phyloP scores from a whole-genome alignment of 805 yeast genomes.

The Metschnikowia baotianmanensis region DNA sequence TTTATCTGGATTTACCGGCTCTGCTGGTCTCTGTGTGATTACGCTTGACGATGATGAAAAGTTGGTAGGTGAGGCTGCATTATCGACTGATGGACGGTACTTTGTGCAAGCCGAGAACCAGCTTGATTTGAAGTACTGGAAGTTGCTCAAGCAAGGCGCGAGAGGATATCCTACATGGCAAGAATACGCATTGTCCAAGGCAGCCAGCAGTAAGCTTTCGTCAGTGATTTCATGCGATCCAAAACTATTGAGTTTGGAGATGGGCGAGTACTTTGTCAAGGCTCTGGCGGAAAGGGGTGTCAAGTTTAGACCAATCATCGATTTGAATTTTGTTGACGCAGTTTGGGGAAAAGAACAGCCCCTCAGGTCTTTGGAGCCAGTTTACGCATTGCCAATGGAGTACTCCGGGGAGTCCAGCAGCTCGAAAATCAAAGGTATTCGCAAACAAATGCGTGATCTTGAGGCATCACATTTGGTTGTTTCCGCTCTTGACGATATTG shows the following conservation, averaged over 20 bases:
- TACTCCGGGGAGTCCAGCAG: slow-evolving; percentile 35
- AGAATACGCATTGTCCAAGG: slow-evolving; percentile 59
- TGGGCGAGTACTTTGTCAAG: slow-evolving; percentile 41
- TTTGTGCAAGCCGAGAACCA: slow-evolving; percentile 87
- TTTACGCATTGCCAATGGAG: slow-evolving; percentile 29
- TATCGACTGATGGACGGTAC: slow-evolving; percentile 94
- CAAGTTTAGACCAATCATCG: slow-evolving; percentile 30
- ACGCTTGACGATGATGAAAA: slow-evolving; percentile 35
- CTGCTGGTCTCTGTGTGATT: slow-evolving; percentile 20
- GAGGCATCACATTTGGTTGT: slow-evolving; percentile 45
- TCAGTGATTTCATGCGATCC: slow-evolving; percentile 83
- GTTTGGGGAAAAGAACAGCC: slow-evolving; percentile 41
- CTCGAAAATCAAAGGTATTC: slow-evolving; percentile 29
- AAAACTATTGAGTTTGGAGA: slow-evolving; percentile 53
- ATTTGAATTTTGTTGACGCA: slow-evolving; percentile 34
- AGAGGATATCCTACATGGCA: slow-evolving; percentile 77
- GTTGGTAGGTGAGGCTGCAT: slow-evolving; percentile 64
- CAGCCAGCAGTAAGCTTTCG: slow-evolving; percentile 48
- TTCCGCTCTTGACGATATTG: slow-evolving; percentile 81
- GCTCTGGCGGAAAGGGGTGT: slow-evolving; percentile 23
- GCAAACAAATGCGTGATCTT: slow-evolving; percentile 29
- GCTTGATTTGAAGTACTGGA: slow-evolving; percentile 71
- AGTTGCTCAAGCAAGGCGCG: slow-evolving; percentile 72
- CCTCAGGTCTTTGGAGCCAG: slow-evolving; percentile 30
- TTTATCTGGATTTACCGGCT: slow-evolving; percentile 20